Evolutionary conservation across 2,329 filamentous ascomycete genomes (phyloP).

Genomic region (Phialophora chinensis): DNA sequence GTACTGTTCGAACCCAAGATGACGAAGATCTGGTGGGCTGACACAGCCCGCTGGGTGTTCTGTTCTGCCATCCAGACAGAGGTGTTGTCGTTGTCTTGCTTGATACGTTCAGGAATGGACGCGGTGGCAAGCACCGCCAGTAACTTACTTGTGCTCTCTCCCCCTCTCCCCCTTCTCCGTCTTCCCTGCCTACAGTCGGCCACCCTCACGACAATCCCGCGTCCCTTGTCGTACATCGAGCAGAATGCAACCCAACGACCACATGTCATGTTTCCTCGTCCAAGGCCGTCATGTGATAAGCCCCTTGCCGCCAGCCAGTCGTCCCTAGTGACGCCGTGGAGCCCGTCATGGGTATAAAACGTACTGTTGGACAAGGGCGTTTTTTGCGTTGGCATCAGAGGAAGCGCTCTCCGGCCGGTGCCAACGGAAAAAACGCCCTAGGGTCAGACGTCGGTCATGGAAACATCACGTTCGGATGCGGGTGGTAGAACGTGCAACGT

Average conservation of each 20-base stretch:
- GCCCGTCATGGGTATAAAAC: background rate
- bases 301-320: background rate
- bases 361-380: background rate
- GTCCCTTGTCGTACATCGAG: background rate
- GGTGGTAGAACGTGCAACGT: slow-evolving; percentile 25
- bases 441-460: slow-evolving; percentile 28
- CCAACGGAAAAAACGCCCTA: background rate
- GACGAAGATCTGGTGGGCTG: background rate
- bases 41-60: background rate
- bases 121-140: background rate
- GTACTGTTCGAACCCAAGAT: background rate
- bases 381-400: background rate
- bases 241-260: background rate
- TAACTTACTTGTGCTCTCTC: background rate
- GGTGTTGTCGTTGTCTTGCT: background rate
- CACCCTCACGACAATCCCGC: background rate
- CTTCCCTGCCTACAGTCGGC: background rate
- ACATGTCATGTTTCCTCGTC: background rate
- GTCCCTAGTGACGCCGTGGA: background rate
- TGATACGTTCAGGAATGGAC: background rate
- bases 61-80: background rate
- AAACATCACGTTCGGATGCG: slow-evolving; percentile 17
- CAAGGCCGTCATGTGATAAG: background rate
- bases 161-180: no score
- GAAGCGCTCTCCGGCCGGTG: background rate